phyloP scores from a whole-genome alignment of 2,329 filamentous ascomycete genomes.

The Cladophialophora psammophila region DNA sequence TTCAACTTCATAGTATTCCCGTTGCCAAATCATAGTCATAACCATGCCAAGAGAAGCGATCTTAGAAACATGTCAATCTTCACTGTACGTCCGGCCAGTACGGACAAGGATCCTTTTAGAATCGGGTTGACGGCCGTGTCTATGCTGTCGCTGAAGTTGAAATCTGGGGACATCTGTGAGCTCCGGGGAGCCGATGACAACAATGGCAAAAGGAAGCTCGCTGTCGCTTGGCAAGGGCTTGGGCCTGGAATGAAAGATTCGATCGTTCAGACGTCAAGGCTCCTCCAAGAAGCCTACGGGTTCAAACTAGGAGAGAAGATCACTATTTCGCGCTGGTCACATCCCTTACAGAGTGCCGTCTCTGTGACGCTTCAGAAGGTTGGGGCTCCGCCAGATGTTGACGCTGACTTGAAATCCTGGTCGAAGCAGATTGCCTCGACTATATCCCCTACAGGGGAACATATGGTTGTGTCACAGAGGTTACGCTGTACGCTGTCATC shows the following conservation, averaged over 20 bases:
- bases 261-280: conserved; percentile 74
- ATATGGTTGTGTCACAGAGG: conserved; percentile 40
- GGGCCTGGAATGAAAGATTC: conserved; percentile 69
- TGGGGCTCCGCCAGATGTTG: conserved; percentile 18
- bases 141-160: conserved; percentile 62
- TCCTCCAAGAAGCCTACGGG: conserved; percentile 74
- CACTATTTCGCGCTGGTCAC: conserved; percentile 63
- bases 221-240: conserved; percentile 68
- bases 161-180: conserved; percentile 66
- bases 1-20: background rate
- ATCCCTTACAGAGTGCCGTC: conserved; percentile 61
- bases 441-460: conserved; percentile 49
- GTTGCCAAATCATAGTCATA: background rate
- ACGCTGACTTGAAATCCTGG: conserved; percentile 54
- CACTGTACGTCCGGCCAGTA: conserved; percentile 62
- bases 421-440: conserved; percentile 62
- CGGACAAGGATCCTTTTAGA: conserved; percentile 65
- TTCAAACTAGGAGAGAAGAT: conserved; percentile 76
- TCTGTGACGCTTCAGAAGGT: conserved; percentile 62
- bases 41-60: background rate
- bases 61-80: conserved; percentile 48
- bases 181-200: conserved; percentile 44
- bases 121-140: conserved; percentile 64
- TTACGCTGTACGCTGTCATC: conserved; percentile 19
- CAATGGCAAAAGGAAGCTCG: conserved; percentile 35